phyloP scores from a whole-genome alignment of 2,329 filamentous ascomycete genomes.

The Penicillium sclerotiorum region DNA sequence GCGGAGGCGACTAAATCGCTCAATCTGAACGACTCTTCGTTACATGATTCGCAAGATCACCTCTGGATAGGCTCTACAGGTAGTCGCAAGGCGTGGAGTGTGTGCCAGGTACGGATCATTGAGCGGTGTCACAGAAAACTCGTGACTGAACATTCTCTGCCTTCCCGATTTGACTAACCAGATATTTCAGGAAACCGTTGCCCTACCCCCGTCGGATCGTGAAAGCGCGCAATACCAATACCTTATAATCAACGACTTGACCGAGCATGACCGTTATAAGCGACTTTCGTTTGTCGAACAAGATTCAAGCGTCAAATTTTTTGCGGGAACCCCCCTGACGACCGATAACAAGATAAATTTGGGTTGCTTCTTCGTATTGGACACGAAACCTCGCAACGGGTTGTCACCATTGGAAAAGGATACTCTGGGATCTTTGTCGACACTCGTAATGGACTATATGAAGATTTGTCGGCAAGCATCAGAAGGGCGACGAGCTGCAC shows the following conservation, averaged over 20 bases:
- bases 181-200: constrained; percentile 36
- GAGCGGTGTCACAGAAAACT: no score
- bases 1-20: constrained; percentile 53
- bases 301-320: constrained; percentile 49
- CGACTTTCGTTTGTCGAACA: constrained; percentile 38
- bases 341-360: constrained; percentile 61
- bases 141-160: background rate
- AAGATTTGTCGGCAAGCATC: constrained; percentile 57
- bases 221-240: constrained; percentile 28
- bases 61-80: constrained; percentile 37
- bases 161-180: constrained; percentile 1
- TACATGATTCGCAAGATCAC: constrained; percentile 35
- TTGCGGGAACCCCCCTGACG: constrained; percentile 63
- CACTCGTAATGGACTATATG: constrained; percentile 63
- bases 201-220: constrained; percentile 32
- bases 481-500: constrained; percentile 55
- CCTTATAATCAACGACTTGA: constrained; percentile 44
- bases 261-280: constrained; percentile 42
- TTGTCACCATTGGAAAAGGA: constrained; percentile 44
- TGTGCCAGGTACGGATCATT: constrained; percentile 41
- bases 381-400: constrained; percentile 56
- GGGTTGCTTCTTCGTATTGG: constrained; percentile 63
- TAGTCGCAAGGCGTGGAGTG: constrained; percentile 34
- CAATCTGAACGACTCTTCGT: constrained; percentile 37
- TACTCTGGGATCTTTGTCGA: constrained; percentile 60